Base-by-base conservation (phyloP, 2,329 filamentous ascomycete genomes). In the Nothomitra cinnamomea region DNA sequence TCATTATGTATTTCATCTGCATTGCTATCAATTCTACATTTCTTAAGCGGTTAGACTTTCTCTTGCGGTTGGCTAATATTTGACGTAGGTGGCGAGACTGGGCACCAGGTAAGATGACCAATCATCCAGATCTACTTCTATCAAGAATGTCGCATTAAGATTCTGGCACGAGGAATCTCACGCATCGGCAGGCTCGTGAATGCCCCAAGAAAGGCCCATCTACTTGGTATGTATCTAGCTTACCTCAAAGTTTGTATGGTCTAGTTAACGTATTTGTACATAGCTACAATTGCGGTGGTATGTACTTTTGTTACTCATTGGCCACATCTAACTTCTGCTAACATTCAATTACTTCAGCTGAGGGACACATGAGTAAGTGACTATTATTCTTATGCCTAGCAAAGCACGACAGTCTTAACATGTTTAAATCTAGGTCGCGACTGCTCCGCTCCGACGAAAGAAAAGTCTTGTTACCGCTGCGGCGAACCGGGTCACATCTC, bases 381-480 rank as follows among this genome's bases (percentile, higher is more conserved):
- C 2, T 19, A n/a, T 35, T 10, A 35, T 35, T 28, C 15, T 24
- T 35, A 19, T 32, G 4, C 10, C 28, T 32, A 32, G 4, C 32
- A 51, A 42, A 51, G 56, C 53, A 52, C 41, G 2, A 50, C 56
- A 49, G 4, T 21, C 42, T 53, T 21, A 41, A 8, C 7, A 17
- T 19, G 38, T 35, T 28, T 53, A 17, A 15, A 1, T 55, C 25
- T 58, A 85, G 82, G 85, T 78, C 87, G 89, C 69, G 90, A 96
- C 67, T 96, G 90, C 77, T 82, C 84, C 58, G 81, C 87, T 68
- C 83, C 87, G 56, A 80, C 85, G 64, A 94, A 94, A 76, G 87
- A 95, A 71, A 88, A 79, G 67, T 72, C 76, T 51, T 80, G 78
- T 71, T 80, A 80, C 64, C 70, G 70, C 57, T 74, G 71, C 54